Base-by-base conservation (phyloP, 495 filamentous ascomycete species). In the Aspergillus incahuasiensis region DNA sequence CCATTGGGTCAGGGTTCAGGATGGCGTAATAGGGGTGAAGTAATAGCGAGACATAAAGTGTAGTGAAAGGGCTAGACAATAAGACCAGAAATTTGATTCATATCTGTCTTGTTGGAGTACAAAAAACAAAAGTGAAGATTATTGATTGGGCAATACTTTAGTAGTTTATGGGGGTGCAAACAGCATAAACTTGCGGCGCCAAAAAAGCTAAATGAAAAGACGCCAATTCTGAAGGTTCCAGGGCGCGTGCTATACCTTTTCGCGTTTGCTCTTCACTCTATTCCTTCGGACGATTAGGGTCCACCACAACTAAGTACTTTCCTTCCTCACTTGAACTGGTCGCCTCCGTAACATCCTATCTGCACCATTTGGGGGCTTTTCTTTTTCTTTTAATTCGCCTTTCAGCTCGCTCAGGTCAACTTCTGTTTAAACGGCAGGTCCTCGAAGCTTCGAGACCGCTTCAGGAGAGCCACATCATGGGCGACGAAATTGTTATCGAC, bases 401-500 rank as follows among this genome's bases (percentile, higher is more conserved):
- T 35, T 35, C 25, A 28, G 32, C 32, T 35, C 6, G n/a, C 32
- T 11, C 6, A 35, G 32, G 12, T 12, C 5, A 35, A 35, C 32
- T 35, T 35, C 41, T 22, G 49, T 7, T 20, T 30, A 12, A 55
- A 43, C 35, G 7, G 43, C 42, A 38, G 43, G 53, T 47, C 13
- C 32, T n/a, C 55, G 30, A 43, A 54, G 22, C 54, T 13, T 20
- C 20, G 50, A 34, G 13, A 19, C 56, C 56, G 52, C 64, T 61
- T 52, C 56, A 48, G 48, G 24, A 52, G 44, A 58, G 50, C 43
- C 22, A 25, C 63, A 68, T 47, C 44, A 82, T 82, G 79, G 77
- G 76, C 32, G 79, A 79, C 52, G 85, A 90, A 66, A 85, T 97
- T 74, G 87, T 87, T 67, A 96, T 99, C 74, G 92, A 97, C 76